phyloP scores from a whole-genome alignment of 2,329 filamentous ascomycete species.

The Pseudogymnoascus sp. region DNA sequence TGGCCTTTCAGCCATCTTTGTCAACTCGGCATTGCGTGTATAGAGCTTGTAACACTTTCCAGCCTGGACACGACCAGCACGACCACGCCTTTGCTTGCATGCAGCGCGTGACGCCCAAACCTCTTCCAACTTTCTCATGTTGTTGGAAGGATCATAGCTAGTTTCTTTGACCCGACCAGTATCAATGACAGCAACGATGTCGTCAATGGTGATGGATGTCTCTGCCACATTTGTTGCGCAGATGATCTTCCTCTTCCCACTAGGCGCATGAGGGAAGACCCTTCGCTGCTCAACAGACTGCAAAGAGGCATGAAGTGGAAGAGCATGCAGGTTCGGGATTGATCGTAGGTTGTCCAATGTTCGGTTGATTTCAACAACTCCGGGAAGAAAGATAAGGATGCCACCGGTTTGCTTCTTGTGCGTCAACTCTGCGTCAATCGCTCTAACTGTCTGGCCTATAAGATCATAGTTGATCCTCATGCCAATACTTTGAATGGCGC shows the following conservation, averaged over 20 bases:
- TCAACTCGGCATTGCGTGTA: slow-evolving; percentile 71
- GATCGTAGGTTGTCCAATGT: slow-evolving; percentile 61
- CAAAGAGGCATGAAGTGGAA: slow-evolving; percentile 87
- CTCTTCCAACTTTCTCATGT: slow-evolving; percentile 90
- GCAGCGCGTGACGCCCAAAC: slow-evolving; percentile 92
- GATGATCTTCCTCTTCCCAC: slow-evolving; percentile 82
- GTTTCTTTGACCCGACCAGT: slow-evolving; percentile 95
- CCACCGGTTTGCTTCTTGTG: slow-evolving; percentile 64
- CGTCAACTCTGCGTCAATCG: slow-evolving; percentile 71
- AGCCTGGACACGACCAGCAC: slow-evolving; percentile 85
- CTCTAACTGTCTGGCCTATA: slow-evolving; percentile 69
- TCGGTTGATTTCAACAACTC: slow-evolving; percentile 83
- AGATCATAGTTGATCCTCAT: slow-evolving; percentile 89
- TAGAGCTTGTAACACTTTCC: slow-evolving; percentile 95
- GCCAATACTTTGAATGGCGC: slow-evolving; percentile 64
- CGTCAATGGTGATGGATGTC: slow-evolving; percentile 97
- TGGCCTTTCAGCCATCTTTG: slow-evolving; percentile 78
- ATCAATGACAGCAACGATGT: slow-evolving; percentile 93
- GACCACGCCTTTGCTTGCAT: slow-evolving; percentile 87
- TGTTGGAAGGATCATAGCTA: slow-evolving; percentile 82
- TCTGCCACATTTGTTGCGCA: slow-evolving; percentile 96
- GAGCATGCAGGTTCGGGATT: slow-evolving; percentile 63
- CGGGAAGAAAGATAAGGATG: slow-evolving; percentile 92
- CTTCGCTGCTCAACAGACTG: slow-evolving; percentile 80
- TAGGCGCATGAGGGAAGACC: slow-evolving; percentile 72